Conservation (phyloP, 2,329 filamentous ascomycete genomes). For the Aureobasidium zeae region DNA sequence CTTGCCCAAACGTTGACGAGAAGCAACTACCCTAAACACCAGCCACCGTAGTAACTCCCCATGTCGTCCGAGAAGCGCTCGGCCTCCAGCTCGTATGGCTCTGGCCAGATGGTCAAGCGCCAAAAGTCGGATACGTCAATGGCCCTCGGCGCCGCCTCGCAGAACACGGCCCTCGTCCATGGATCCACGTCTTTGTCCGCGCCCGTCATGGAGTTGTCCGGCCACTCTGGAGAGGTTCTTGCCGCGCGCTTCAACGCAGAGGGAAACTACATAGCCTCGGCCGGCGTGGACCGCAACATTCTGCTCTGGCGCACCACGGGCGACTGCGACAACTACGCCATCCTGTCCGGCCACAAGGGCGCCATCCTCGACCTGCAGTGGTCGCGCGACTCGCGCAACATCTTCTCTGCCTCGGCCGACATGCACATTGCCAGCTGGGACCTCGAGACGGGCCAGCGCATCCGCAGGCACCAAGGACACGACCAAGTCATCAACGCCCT, state of each 20-base stretch:
- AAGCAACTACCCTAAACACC: background rate
- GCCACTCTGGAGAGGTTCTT: slow-evolving; percentile 75
- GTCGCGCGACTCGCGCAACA: slow-evolving; percentile 84
- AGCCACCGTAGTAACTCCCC: background rate
- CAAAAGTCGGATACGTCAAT: slow-evolving; percentile 60
- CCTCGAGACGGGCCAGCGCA: slow-evolving; percentile 78
- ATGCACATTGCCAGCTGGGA: slow-evolving; percentile 94
- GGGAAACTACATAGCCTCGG: slow-evolving; percentile 82
- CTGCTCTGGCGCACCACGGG: slow-evolving; percentile 90
- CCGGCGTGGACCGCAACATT: slow-evolving; percentile 88
- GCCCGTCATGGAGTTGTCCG: slow-evolving; percentile 85
- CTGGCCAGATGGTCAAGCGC: slow-evolving; percentile 77
- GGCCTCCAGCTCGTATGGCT: slow-evolving; percentile 72
- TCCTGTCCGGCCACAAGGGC: slow-evolving; percentile 79
- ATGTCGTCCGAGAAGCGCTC: slow-evolving; percentile 64
- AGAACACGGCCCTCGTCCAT: slow-evolving; percentile 57
- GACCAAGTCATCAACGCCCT: slow-evolving; percentile 92
- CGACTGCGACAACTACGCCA: slow-evolving; percentile 87
- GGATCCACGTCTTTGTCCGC: slow-evolving; percentile 65
- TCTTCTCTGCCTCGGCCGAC: slow-evolving; percentile 91
- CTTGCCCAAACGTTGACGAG: background rate
- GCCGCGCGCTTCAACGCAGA: slow-evolving; percentile 81
- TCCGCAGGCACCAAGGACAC: slow-evolving; percentile 85
- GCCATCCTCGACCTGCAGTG: slow-evolving; percentile 89
- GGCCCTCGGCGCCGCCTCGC: slow-evolving; percentile 46